Evolutionary conservation across 2,329 filamentous ascomycete species (phyloP), one percentile per base, ranked within the genome.

Genomic region (Diaporthe citriasiana): DNA sequence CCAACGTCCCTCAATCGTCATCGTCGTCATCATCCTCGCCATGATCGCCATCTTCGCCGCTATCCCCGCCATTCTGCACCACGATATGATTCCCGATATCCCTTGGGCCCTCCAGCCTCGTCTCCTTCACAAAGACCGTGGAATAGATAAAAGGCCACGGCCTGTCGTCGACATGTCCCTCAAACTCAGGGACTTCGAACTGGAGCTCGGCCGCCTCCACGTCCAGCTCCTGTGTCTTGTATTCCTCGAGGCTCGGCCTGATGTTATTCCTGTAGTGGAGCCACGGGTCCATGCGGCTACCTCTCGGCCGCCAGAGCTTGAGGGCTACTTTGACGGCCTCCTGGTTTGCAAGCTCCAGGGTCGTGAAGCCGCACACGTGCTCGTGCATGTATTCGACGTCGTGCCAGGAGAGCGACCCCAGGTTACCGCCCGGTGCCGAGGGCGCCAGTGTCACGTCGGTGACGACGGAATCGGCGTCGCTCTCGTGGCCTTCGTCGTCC

Each of bases 111-210:
- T 72, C 70, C 13, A 72, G 55, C 12, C 22, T 68, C 9, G 50
- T 27, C 55, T 72, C 60, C 2, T 33, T 42, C 33, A 74, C 73
- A 12, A 19, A 27, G 1, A 74, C 60, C 9, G 1, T 47, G 55
- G 73, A 57, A 25, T 63, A 19, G 5, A 70, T 27, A 40, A 74
- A 74, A 17, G 19, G 35, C 73, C 73, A 74, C 5, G 73, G 60
- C 22, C 60, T 66, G 7, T 72, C 55, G 17, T 42, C 30, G 2
- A 60, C 50, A 19, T 30, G 51, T 15, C 60, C 70, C 17, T 73
- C 59, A n/a, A 63, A 27, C 27, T 40, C 51, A 3, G 53, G 55
- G 1, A 63, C 35, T 3, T 57, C 35, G 17, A 71, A 74, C 3
- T 55, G 27, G 9, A 74, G 27, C 15, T 69, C 30, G n/a, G 55